These are phyloP conservation scores for Escovopsis sp. DNA, from an alignment of 2,329 filamentous ascomycete genomes.

Conservation along the genomic window DNA sequence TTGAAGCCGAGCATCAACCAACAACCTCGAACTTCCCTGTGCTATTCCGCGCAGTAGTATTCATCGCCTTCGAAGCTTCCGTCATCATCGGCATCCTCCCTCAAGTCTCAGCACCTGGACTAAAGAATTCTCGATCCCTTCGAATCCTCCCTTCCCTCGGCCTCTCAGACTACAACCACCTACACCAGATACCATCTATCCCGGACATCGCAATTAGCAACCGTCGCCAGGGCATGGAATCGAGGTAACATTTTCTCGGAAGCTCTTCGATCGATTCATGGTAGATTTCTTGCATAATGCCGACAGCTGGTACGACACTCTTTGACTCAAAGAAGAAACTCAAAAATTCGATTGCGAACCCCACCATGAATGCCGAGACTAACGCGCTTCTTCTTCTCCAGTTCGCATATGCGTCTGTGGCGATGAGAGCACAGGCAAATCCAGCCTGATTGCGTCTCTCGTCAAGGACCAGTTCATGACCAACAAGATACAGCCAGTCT, in stretches of 20 bases:
- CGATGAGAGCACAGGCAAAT: constrained; percentile 91
- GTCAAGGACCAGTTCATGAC: constrained; percentile 96
- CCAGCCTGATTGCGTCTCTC: constrained; percentile 81
- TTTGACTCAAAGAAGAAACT: neutral
- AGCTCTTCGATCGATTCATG: neutral
- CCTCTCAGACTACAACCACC: too few species aligned
- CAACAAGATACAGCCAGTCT: constrained; percentile 85
- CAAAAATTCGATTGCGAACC: neutral
- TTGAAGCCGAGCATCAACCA: too few species aligned
- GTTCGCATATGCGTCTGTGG: constrained; percentile 94
- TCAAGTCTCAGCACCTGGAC: too few species aligned
- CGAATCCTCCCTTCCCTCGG: too few species aligned
- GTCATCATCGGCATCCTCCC: too few species aligned
- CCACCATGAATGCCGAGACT: neutral
- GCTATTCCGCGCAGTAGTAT: too few species aligned
- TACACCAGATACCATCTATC: too few species aligned
- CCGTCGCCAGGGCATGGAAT: constrained; percentile 8
- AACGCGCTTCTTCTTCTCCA: constrained; percentile 6
- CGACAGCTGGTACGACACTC: constrained; percentile 9
- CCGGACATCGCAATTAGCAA: neutral
- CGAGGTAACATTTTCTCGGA: constrained; percentile 3
- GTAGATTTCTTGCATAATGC: constrained; percentile 10
- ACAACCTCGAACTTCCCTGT: too few species aligned
- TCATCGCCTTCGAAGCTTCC: too few species aligned
- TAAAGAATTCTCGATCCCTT: too few species aligned